Percentiles rank a stretch among this genome's conserved stretches.
phyloP scores from a whole-genome alignment of 345 rosid species.

The Cardiospermum halicacabum region DNA sequence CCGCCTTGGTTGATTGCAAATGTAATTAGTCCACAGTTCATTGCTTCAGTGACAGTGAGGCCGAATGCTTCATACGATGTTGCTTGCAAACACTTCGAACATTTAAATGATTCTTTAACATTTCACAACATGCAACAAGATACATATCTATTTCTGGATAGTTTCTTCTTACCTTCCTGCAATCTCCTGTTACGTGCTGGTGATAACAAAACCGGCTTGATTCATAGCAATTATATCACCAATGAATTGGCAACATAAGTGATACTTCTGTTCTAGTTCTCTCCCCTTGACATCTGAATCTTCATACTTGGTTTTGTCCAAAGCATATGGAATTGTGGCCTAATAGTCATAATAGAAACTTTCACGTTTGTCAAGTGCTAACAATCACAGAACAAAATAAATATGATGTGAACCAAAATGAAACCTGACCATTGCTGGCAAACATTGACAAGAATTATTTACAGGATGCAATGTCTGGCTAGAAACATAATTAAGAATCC shows the following conservation, averaged over 20 bases:
- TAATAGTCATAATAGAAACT: slow-evolving; percentile 13
- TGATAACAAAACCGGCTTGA: slow-evolving; percentile 69
- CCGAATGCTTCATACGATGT: slow-evolving; percentile 80
- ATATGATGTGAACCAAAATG: not conserved
- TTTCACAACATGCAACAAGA: not conserved
- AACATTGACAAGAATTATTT: too few species aligned
- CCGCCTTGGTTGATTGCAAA: slow-evolving; percentile 82
- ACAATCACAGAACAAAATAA: not conserved
- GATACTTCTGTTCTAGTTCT: slow-evolving; percentile 71
- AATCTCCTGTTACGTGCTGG: slow-evolving; percentile 87
- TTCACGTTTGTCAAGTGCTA: not conserved
- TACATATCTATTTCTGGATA: not conserved
- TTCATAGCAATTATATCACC: slow-evolving; percentile 88
- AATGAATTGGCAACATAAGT: slow-evolving; percentile 80
- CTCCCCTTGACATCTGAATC: slow-evolving; percentile 83
- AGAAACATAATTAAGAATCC: slow-evolving; percentile 97
- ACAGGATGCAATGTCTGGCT: slow-evolving; percentile 94
- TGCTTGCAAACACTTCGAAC: slow-evolving; percentile 24
- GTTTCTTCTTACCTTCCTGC: slow-evolving; percentile 60
- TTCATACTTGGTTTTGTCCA: slow-evolving; percentile 90
- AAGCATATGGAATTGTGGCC: slow-evolving; percentile 94
- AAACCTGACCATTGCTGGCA: too few species aligned
- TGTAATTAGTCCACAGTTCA: slow-evolving; percentile 77
- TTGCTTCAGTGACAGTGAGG: slow-evolving; percentile 79
- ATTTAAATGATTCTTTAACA: not conserved